These are phyloP conservation scores for Cyberlindnera euphorbiiphila DNA, from an alignment of 805 yeast genomes.

Conservation along the genomic window DNA sequence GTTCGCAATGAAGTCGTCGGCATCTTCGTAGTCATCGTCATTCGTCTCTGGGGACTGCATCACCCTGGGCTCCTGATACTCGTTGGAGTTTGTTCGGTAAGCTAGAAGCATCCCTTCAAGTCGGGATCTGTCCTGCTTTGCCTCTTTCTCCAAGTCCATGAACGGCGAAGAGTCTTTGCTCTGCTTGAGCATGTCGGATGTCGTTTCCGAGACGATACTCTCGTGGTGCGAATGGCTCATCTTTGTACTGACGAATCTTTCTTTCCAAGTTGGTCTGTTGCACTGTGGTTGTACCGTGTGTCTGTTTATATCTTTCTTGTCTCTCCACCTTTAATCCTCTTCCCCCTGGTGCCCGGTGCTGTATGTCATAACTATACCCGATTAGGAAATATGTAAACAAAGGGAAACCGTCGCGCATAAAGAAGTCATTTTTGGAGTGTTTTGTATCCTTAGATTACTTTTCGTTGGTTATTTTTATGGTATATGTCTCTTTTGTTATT, in stretches of 20 bases:
- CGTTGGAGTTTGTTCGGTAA: slow-evolving; percentile 2
- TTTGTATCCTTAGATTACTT: too few relatives aligned
- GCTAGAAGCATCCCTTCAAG: slow-evolving; percentile 16
- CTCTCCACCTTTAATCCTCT: too few relatives aligned
- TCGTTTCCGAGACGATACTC: slow-evolving; percentile 12
- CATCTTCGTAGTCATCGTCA: slow-evolving; percentile 19
- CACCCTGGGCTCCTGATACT: background rate
- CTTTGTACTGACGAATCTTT: background rate
- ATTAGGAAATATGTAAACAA: too few relatives aligned
- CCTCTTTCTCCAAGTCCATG: slow-evolving; percentile 9
- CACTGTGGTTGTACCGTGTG: too few relatives aligned
- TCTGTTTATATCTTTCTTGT: too few relatives aligned
- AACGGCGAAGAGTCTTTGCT: slow-evolving; percentile 5
- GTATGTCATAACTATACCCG: too few relatives aligned
- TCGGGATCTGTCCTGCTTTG: slow-evolving; percentile 16
- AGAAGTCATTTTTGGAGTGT: too few relatives aligned
- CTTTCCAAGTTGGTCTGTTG: background rate
- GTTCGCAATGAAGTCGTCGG: slow-evolving; percentile 23
- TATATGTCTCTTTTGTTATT: too few relatives aligned
- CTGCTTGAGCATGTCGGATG: slow-evolving; percentile 12
- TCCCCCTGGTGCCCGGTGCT: too few relatives aligned
- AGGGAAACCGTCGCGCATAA: too few relatives aligned
- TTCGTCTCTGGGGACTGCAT: slow-evolving; percentile 5
- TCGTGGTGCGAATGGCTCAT: slow-evolving; percentile 6
- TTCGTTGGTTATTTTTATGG: too few relatives aligned